Evolutionary conservation across 148 eudicot genomes (phyloP), one percentile per base, ranked within the genome.

Genomic region (Chenopodium berlandieri): DNA sequence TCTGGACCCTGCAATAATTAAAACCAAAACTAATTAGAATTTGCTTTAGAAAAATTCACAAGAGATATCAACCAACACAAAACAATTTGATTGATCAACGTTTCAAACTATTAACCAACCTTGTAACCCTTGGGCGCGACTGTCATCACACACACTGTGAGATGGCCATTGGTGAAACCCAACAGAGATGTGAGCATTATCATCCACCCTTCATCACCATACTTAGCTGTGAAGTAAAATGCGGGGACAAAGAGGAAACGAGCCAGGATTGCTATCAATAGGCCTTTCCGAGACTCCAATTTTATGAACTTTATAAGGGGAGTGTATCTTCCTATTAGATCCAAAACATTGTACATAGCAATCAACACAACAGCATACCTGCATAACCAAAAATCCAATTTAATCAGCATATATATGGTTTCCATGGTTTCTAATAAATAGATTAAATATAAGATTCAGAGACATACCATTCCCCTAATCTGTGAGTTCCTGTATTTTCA

Each of bases 161-260:
- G 97, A 81, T 94, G 90, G 10, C 98, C 98, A 46, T 92, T 94
- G 48, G 91, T 91, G 7, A 89, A 68, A 12, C 98, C 98, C 78
- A 92, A 60, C 22, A 94, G 75, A 9, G 93, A 90, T 13, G 73
- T 75, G 14, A 91, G 92, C 81, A 85, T 46, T 56, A 94, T 90
- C 98, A 92, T 94, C 91, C 92, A 92, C 16, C 97, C 98, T 77
- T 94, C 91, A 78, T 85, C 89, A 12, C 87, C 94, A 52, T 94
- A 94, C 72, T 92, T 94, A 19, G 98, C 94, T 4, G 97, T 89
- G 84, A 91, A 90, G 76, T 90, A 89, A 78, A 89, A 90, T 10
- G 90, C 90, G 1, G 94, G 94, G 48, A 92, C 77, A 79, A 92
- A 86, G 40, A 90, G 74, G 73, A 88, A 75, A 11, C 97, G 91